A percentile compares a stretch with the other conserved stretches of the same genome.
phyloP scores from a whole-genome alignment of 192 early-diverging fungal species.

The Umbelopsis ramanniana region DNA sequence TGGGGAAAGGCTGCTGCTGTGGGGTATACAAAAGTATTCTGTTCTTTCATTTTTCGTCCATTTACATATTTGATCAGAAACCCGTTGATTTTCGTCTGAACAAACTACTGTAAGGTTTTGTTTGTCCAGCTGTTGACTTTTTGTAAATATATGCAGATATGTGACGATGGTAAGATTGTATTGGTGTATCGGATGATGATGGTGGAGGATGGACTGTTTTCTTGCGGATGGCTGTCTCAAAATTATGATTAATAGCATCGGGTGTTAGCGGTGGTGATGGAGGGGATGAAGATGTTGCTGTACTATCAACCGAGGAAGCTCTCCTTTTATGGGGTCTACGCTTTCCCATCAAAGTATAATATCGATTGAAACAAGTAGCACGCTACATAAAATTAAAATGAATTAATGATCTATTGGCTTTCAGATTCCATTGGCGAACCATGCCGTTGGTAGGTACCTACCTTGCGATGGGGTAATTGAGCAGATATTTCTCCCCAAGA shows the following conservation, averaged over 20 bases:
- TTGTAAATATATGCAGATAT: constrained; percentile 21
- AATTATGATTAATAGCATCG: constrained; percentile 5
- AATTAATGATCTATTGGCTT: background rate
- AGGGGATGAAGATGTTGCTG: background rate
- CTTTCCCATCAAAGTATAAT: constrained; percentile 38
- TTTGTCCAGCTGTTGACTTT: background rate
- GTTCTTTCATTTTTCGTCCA: background rate
- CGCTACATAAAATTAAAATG: constrained; percentile 2
- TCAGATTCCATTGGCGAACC: background rate
- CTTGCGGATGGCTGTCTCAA: background rate
- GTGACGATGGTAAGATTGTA: background rate
- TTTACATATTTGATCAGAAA: constrained; percentile 5
- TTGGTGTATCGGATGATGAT: background rate
- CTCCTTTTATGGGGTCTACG: constrained; percentile 38
- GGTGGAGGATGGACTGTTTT: constrained; percentile 6
- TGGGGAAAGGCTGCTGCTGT: background rate
- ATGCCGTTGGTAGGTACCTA: background rate
- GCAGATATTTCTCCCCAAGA: constrained; percentile 44
- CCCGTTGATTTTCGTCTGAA: constrained; percentile 22
- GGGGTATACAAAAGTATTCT: background rate
- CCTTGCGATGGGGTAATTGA: constrained; percentile 38
- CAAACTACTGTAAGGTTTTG: constrained; percentile 7
- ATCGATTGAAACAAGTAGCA: constrained; percentile 43
- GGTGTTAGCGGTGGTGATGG: constrained; percentile 7
- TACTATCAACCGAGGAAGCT: constrained; percentile 20